Conservation (phyloP, 306 rosid genomes). For the Lupinus albus region DNA sequence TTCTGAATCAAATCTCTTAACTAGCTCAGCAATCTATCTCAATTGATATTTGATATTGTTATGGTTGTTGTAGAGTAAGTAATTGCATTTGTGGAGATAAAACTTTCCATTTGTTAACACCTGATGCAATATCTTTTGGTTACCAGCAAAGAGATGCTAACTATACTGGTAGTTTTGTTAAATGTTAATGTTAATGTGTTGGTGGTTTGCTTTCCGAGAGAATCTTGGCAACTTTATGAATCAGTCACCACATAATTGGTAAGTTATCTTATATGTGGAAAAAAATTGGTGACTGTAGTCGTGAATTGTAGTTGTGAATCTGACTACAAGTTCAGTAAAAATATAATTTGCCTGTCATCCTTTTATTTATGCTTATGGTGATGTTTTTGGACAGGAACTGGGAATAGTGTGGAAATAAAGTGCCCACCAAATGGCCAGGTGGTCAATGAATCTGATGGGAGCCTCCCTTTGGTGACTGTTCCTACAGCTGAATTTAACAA, state of each 20-base stretch:
- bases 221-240: constrained; percentile 24
- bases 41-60: constrained; percentile 21
- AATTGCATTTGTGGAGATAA: constrained; percentile 26
- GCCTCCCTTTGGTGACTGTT: constrained; percentile 81
- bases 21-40: constrained; percentile 1
- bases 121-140: constrained; percentile 13
- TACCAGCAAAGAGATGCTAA: constrained; percentile 22
- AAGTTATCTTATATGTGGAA: background rate
- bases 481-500: constrained; percentile 71
- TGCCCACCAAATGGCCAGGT: constrained; percentile 65
- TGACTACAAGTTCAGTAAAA: constrained; percentile 2
- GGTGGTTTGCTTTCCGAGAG: constrained; percentile 23
- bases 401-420: constrained; percentile 56
- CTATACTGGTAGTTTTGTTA: constrained; percentile 21
- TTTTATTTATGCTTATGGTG: constrained; percentile 28
- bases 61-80: constrained; percentile 20
- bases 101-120: constrained; percentile 15
- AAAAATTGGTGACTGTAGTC: constrained; percentile 32
- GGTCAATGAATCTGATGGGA: constrained; percentile 59
- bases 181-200: constrained; percentile 6
- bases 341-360: constrained; percentile 6
- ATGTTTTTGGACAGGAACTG: constrained; percentile 57
- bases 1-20: constrained; percentile 7
- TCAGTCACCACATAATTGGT: constrained; percentile 26
- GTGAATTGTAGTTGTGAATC: constrained; percentile 30